Evolutionary conservation across 352 stramenopile genomes (phyloP).

Genomic region (Nothophytophthora sp.): DNA sequence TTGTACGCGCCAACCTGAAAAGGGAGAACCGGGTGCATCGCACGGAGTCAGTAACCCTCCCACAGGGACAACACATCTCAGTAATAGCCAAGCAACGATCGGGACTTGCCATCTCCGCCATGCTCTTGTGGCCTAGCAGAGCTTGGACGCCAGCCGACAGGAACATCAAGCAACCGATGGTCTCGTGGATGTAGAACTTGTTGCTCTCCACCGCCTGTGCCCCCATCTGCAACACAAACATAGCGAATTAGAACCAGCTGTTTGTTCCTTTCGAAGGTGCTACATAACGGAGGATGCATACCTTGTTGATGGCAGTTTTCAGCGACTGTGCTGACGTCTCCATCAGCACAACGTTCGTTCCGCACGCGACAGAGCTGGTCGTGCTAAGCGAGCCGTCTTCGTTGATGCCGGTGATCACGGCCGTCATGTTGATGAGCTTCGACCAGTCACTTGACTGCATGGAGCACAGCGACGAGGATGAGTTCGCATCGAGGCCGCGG

Average conservation of each 20-base stretch:
- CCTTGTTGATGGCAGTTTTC: slow-evolving; percentile 86
- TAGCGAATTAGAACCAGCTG: background rate
- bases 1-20: slow-evolving; percentile 84
- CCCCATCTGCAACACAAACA: slow-evolving; percentile 55
- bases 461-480: slow-evolving; percentile 63
- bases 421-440: slow-evolving; percentile 84
- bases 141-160: slow-evolving; percentile 83
- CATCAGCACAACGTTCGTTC: slow-evolving; percentile 88
- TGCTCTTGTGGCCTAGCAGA: slow-evolving; percentile 85
- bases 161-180: slow-evolving; percentile 87
- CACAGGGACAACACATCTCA: background rate
- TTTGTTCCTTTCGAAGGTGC: background rate
- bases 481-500: slow-evolving; percentile 48
- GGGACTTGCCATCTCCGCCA: slow-evolving; percentile 77
- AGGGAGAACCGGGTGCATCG: too few relatives aligned
- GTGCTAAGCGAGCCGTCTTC: slow-evolving; percentile 81
- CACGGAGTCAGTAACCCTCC: background rate
- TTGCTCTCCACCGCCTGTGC: slow-evolving; percentile 68
- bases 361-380: slow-evolving; percentile 73
- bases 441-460: slow-evolving; percentile 86
- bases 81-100: background rate
- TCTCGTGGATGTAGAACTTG: slow-evolving; percentile 85
- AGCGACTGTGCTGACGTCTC: slow-evolving; percentile 79
- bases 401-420: slow-evolving; percentile 86
- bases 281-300: slow-evolving; percentile 6